Conservation (phyloP, 1,139 yeast species). For the Wickerhamomyces sp. region DNA sequence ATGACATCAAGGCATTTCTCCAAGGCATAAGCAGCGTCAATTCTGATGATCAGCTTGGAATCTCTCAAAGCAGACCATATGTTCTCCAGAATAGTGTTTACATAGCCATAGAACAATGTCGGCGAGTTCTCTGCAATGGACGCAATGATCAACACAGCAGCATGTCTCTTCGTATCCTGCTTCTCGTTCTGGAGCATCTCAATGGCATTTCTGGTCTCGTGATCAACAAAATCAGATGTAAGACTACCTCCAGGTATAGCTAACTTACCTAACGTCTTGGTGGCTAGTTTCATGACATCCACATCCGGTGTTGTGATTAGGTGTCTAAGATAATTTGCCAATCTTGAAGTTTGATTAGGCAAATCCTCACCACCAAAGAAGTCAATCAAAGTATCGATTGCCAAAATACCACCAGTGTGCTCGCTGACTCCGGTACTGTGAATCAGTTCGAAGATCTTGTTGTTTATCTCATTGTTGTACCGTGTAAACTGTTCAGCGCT, state of each 20-base stretch:
- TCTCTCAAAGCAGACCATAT: conserved; percentile 89
- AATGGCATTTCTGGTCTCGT: conserved; percentile 81
- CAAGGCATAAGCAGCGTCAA: conserved; percentile 80
- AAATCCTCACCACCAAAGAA: conserved; percentile 70
- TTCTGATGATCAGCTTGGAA: conserved; percentile 64
- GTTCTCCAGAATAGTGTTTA: conserved; percentile 72
- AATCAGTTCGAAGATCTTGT: conserved; percentile 78
- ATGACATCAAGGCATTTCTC: conserved; percentile 75
- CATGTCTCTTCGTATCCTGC: conserved; percentile 82
- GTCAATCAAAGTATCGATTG: conserved; percentile 81
- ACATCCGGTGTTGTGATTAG: conserved; percentile 79
- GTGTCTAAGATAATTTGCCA: conserved; percentile 80
- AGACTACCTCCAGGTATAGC: conserved; percentile 87
- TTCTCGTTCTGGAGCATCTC: conserved; percentile 88
- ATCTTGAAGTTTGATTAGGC: conserved; percentile 84
- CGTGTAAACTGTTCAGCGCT: conserved; percentile 76
- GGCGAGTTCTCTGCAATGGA: conserved; percentile 89
- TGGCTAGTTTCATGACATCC: conserved; percentile 82
- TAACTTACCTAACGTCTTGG: conserved; percentile 77
- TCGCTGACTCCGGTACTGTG: conserved; percentile 69
- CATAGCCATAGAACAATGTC: conserved; percentile 71
- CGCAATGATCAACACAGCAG: conserved; percentile 79
- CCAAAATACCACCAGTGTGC: conserved; percentile 86
- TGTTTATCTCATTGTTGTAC: conserved; percentile 81
- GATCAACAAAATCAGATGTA: conserved; percentile 89